Conservation (phyloP, 768 basidiomycete species). For the Agrocybe pediades region DNA sequence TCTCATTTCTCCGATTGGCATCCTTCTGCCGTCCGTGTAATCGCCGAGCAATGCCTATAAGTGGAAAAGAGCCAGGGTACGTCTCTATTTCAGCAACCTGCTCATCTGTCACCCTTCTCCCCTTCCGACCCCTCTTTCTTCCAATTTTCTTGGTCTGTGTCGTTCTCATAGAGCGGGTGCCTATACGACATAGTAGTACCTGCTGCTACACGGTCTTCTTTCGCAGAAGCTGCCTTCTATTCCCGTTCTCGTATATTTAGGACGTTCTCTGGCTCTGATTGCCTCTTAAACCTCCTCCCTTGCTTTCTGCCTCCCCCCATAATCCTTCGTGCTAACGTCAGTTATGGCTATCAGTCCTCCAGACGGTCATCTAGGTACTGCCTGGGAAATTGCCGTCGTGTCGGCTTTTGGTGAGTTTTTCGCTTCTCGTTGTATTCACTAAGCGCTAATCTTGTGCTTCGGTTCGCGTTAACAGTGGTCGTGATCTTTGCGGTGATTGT, state of each 20-base stretch:
- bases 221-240: background rate
- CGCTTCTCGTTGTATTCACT: background rate
- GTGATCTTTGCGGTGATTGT: constrained; percentile 26
- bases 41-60: constrained; percentile 6
- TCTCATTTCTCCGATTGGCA: background rate
- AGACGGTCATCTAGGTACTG: constrained; percentile 31
- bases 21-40: constrained; percentile 3
- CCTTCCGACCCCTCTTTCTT: background rate
- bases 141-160: too few relatives aligned
- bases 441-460: background rate
- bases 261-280: background rate
- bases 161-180: too few relatives aligned
- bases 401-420: constrained; percentile 32
- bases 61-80: constrained; percentile 6
- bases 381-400: constrained; percentile 40
- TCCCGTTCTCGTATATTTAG: background rate
- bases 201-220: background rate
- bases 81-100: background rate
- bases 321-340: background rate
- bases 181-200: too few relatives aligned
- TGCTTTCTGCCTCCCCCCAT: background rate
- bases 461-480: constrained; percentile 15
- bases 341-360: constrained; percentile 25
- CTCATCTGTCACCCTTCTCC: background rate
- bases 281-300: background rate